Percentiles rank a stretch among this genome's conserved stretches.
Evolutionary conservation across 768 basidiomycete genomes (phyloP).

Genomic region (Mycena belliarum): DNA sequence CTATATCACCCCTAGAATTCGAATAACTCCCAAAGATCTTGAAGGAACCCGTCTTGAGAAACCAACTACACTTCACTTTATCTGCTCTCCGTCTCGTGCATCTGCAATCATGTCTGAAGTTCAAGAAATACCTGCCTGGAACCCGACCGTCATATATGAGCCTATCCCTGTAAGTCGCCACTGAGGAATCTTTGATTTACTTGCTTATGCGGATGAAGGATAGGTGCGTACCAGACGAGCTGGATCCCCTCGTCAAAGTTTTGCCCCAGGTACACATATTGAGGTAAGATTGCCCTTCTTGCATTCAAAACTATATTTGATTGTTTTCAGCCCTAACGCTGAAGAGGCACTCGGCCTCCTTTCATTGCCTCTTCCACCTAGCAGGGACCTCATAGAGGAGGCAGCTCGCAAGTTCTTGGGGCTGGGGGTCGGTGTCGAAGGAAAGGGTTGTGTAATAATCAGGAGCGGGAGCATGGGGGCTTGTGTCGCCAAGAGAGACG

Average conservation of each 20-base stretch:
- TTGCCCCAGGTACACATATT: slow-evolving; percentile 65
- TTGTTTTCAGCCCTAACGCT: slow-evolving; percentile 70
- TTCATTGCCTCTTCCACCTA: slow-evolving; percentile 50
- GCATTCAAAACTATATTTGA: not conserved
- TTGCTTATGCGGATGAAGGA: slow-evolving; percentile 42
- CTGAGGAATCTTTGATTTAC: not conserved
- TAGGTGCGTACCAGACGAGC: slow-evolving; percentile 77
- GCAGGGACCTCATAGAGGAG: slow-evolving; percentile 57
- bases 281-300: slow-evolving; percentile 44
- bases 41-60: slow-evolving; percentile 48
- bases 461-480: slow-evolving; percentile 75
- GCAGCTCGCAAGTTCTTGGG: slow-evolving; percentile 66
- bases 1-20: slow-evolving; percentile 72
- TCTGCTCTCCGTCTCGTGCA: slow-evolving; percentile 81
- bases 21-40: slow-evolving; percentile 73
- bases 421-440: slow-evolving; percentile 52
- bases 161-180: slow-evolving; percentile 72
- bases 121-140: slow-evolving; percentile 53
- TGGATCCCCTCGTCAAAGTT: slow-evolving; percentile 63
- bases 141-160: slow-evolving; percentile 74
- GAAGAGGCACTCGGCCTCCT: slow-evolving; percentile 77
- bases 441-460: slow-evolving; percentile 67
- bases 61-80: slow-evolving; percentile 71
- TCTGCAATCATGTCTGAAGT: slow-evolving; percentile 66
- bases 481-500: slow-evolving; percentile 51